A percentile compares a stretch with the other conserved stretches of the same genome.
These are phyloP conservation scores for Pulveroboletus sp. DNA, from an alignment of 768 basidiomycete species.

Conservation along the genomic window DNA sequence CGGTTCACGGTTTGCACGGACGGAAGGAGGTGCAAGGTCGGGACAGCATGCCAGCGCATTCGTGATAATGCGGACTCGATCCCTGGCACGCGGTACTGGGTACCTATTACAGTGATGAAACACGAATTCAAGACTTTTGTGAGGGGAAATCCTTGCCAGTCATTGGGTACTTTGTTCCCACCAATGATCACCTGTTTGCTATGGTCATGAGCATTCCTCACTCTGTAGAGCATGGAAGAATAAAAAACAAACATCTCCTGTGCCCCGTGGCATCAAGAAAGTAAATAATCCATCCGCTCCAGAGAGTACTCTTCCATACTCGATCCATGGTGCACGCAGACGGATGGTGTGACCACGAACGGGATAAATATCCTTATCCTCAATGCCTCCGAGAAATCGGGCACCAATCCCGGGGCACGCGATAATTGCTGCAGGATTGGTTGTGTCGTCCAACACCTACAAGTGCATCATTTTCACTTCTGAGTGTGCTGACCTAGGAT, in stretches of 20 bases:
- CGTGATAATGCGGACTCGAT: conserved; percentile 53
- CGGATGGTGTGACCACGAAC: conserved; percentile 44
- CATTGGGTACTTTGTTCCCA: conserved; percentile 51
- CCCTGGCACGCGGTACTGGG: conserved; percentile 59
- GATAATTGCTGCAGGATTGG: conserved; percentile 43
- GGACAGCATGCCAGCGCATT: conserved; percentile 49
- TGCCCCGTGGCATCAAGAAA: conserved; percentile 35
- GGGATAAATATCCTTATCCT: conserved; percentile 45
- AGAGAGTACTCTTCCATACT: conserved; percentile 32
- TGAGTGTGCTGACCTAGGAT: neutral
- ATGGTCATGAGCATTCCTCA: neutral
- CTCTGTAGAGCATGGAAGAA: neutral
- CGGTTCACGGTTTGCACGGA: conserved; percentile 42
- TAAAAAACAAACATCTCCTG: conserved; percentile 36
- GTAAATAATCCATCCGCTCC: conserved; percentile 27
- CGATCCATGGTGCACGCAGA: conserved; percentile 47
- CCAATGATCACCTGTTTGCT: conserved; percentile 48
- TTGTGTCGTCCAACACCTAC: conserved; percentile 13
- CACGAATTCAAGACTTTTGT: neutral
- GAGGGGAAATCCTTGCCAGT: conserved; percentile 43
- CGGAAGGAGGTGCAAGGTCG: conserved; percentile 52
- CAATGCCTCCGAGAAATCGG: conserved; percentile 46
- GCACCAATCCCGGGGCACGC: conserved; percentile 68
- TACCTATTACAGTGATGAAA: conserved; percentile 39
- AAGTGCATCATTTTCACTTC: neutral